Base-by-base conservation (phyloP, 2,329 filamentous ascomycete genomes). In the Fusarium buxicola region DNA sequence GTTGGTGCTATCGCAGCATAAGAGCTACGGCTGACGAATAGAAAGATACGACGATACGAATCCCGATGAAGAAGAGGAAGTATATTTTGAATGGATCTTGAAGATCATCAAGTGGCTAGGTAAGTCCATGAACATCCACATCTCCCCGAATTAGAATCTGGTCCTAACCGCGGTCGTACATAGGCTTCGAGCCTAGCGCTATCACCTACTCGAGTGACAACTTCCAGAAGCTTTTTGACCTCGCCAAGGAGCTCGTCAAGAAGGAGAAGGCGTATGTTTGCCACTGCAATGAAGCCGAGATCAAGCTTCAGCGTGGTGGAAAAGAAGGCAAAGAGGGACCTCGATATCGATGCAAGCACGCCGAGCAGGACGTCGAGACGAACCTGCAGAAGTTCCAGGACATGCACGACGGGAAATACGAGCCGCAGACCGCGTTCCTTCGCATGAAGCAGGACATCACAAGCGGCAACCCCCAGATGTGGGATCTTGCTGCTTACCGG, bases 381-480 rank as follows among this genome's bases (percentile, higher is more conserved):
- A 96, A 94, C 58, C 78, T 97, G 11, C 74, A 83, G 52, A 91
- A 97, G 74, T 97, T 98, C 76, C 84, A 92, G 60, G 92, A 88
- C 39, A 98, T 98, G 94, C 85, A 88, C 47, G 92, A 96, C 72
- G 94, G 94, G 16, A 92, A 94, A 77, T 97, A 97, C 78, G 89
- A 91, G 75, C 89, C 92, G 1, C 87, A 88, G 70, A 89, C 92
- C 75, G 94, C 92, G 2, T 91, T 92, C 70, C 81, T 98, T 49
- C 89, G 94, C 60, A 97, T 98, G 94, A 96, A 96, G 81, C 92
- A 96, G 82, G 86, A 92, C 64, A 92, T 92, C 62, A 86, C 86
- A 46, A 89, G 90, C 69, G 89, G 90, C 27, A 97, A 97, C 75
- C 93, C 94, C 7, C 92, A 96, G 77, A 94, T 97, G 91, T 97